Conservation (phyloP, 2,329 filamentous ascomycete genomes). For the Aspergillus texensis region DNA sequence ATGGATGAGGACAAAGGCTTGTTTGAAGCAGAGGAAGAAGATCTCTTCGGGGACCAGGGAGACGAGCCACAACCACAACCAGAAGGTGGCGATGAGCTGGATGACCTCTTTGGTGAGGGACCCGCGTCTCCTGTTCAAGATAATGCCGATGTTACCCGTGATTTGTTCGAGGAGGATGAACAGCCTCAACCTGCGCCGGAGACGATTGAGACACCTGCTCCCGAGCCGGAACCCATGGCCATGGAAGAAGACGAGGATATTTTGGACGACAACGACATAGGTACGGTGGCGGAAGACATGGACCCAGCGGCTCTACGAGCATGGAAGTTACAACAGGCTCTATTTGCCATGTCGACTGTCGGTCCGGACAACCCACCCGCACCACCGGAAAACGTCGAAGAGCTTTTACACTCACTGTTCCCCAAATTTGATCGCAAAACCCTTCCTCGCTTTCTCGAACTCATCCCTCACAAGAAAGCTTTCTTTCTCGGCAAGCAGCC, state of each 20-base stretch:
- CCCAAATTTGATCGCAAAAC: slow-evolving; percentile 77
- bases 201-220: neutral
- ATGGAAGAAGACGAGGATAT: slow-evolving; percentile 32
- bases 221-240: slow-evolving; percentile 21
- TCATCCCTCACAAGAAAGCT: slow-evolving; percentile 80
- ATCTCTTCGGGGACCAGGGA: slow-evolving; percentile 34
- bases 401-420: slow-evolving; percentile 77
- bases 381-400: slow-evolving; percentile 71
- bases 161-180: slow-evolving; percentile 34
- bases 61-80: slow-evolving; percentile 27
- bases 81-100: slow-evolving; percentile 41
- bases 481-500: slow-evolving; percentile 79
- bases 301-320: slow-evolving; percentile 45
- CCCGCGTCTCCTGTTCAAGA: slow-evolving; percentile 38
- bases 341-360: slow-evolving; percentile 49
- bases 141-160: slow-evolving; percentile 33
- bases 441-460: slow-evolving; percentile 75
- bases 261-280: slow-evolving; percentile 30
- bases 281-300: slow-evolving; percentile 41
- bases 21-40: slow-evolving; percentile 42
- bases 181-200: slow-evolving; percentile 4
- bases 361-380: slow-evolving; percentile 65
- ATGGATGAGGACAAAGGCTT: slow-evolving; percentile 43
- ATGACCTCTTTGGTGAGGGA: slow-evolving; percentile 53
- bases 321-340: slow-evolving; percentile 49